Evolutionary conservation across 306 rosid species (phyloP).

Genomic region (Senna tora): DNA sequence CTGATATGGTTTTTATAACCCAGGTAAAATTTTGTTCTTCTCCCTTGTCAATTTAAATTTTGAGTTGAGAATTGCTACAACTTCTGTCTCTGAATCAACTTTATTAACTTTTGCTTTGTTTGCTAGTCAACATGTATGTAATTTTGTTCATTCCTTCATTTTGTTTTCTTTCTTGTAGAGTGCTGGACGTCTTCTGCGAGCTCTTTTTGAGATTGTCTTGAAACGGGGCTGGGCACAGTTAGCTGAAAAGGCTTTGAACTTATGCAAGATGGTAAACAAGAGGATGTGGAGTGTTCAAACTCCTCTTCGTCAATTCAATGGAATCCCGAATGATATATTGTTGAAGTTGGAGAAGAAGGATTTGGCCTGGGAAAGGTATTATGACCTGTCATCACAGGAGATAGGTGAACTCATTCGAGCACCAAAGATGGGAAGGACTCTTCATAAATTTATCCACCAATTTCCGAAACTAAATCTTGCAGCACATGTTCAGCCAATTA

Average conservation of each 20-base stretch:
- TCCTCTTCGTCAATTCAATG: constrained; percentile 90
- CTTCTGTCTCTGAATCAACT: neutral
- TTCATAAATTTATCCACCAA: constrained; percentile 83
- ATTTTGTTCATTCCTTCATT: constrained; percentile 29
- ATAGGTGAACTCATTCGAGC: constrained; percentile 86
- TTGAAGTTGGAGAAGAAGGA: constrained; percentile 89
- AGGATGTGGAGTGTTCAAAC: constrained; percentile 97
- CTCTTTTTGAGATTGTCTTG: constrained; percentile 90
- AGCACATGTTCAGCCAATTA: constrained; percentile 96
- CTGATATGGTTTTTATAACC: constrained; percentile 96
- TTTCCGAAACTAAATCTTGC: constrained; percentile 92
- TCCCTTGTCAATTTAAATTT: constrained; percentile 2
- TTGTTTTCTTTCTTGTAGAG: constrained; percentile 55
- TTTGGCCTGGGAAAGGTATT: constrained; percentile 95
- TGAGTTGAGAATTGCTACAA: neutral
- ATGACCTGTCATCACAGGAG: constrained; percentile 92
- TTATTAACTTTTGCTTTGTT: neutral
- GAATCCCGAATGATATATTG: constrained; percentile 68
- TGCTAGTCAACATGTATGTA: neutral
- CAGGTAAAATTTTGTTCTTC: constrained; percentile 60
- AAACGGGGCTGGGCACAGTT: constrained; percentile 97
- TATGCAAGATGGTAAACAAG: constrained; percentile 89
- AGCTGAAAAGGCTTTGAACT: constrained; percentile 88
- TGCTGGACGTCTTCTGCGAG: constrained; percentile 97
- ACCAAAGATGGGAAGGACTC: constrained; percentile 86